A percentile compares a stretch with the other conserved stretches of the same genome.
These are phyloP conservation scores for Mucuna pruriens DNA, from an alignment of 306 rosid species.

Conservation along the genomic window DNA sequence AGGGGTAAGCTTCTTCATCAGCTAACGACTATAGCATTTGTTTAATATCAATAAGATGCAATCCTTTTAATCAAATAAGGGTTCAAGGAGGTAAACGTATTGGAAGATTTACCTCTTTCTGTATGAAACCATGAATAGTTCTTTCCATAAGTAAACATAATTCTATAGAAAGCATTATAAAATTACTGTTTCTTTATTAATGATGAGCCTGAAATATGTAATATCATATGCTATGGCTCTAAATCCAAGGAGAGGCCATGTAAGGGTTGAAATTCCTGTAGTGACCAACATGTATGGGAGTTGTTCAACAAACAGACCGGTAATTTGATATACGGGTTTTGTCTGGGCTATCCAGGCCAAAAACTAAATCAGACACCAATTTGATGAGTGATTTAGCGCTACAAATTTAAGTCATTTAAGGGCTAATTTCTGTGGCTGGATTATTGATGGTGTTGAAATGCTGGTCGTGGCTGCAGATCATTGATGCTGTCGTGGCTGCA, in stretches of 20 bases:
- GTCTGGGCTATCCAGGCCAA: neutral
- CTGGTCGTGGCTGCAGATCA: slow-evolving; percentile 65
- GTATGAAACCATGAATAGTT: neutral
- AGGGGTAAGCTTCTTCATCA: slow-evolving; percentile 61
- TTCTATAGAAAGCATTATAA: neutral
- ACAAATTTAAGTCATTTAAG: neutral
- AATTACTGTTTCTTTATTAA: too few relatives aligned
- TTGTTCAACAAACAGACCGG: neutral
- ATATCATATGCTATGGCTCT: neutral
- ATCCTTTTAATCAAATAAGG: neutral
- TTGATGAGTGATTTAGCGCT: slow-evolving; percentile 6
- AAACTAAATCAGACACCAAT: neutral
- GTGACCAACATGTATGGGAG: neutral
- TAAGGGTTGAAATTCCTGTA: neutral
- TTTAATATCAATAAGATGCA: slow-evolving; percentile 8
- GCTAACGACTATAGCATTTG: neutral
- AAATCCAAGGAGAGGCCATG: neutral
- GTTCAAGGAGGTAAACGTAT: neutral
- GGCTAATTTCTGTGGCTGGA: neutral
- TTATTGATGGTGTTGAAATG: slow-evolving; percentile 14
- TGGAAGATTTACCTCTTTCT: slow-evolving; percentile 1
- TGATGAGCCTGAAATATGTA: neutral
- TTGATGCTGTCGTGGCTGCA: slow-evolving; percentile 94
- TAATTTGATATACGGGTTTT: neutral
- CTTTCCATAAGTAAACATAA: neutral